Evolutionary conservation across 2,329 filamentous ascomycete genomes (phyloP), one percentile per base, ranked within the genome.

Genomic region (Trichoderma gracile): DNA sequence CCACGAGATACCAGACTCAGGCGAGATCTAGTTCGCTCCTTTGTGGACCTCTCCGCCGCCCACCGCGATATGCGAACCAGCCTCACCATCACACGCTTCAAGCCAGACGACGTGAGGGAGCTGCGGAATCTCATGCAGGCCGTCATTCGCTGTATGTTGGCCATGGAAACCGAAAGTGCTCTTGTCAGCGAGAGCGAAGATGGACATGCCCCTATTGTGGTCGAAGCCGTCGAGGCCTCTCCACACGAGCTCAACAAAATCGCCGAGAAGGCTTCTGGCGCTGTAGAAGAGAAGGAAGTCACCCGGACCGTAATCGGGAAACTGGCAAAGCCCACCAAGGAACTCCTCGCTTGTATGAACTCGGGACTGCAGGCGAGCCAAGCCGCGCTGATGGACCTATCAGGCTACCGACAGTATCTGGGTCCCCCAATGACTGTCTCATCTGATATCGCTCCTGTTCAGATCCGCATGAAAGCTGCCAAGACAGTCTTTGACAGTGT

Each of bases 21-120:
- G 38, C 77, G 81, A 49, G 75, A 78, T 43, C 73, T 87, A 19
- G 78, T 80, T 5, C 79, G 78, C 66, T 78, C 80, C 0, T 86
- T 86, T 65, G 82, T 86, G 65, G 79, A 83, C 64, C 76, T 87
- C 61, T 86, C 84, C 15, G 78, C 84, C 66, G 81, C 81, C 2
- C 81, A 84, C 65, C 78, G 84, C 71, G 85, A 87, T 68, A 78
- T 87, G 65, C 78, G 79, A 14, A 78, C 85, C 59, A 84, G 86
- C 61, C 78, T 86, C n/a, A 83, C 84, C 1, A 73, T 86, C 4
- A 85, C 83, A 1, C 77, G 80, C 1, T 83, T 86, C 64, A 74
- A 73, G 12, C 83, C 84, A 1, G 73, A 76, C 12, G 83, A 86
- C 69, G 76, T 85, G 21, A 73, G 75, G 43, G 73, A 76, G 5